Base-by-base conservation (phyloP, 2,329 filamentous ascomycete species). In the Lasiodiplodia citricola region DNA sequence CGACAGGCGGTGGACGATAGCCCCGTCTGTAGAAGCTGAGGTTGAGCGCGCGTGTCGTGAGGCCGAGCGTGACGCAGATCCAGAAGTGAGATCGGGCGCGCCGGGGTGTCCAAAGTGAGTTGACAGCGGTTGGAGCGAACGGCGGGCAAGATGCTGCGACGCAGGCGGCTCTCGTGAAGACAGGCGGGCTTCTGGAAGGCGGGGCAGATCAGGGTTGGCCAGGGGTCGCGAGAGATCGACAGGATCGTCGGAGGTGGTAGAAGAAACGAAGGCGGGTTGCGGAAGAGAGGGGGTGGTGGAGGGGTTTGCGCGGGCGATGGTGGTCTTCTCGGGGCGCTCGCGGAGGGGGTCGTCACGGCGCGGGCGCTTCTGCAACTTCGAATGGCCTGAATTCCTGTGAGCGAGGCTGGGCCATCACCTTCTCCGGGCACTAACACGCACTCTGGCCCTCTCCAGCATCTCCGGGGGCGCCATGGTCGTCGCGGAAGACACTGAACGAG, bases 401-500 rank as follows among this genome's bases (percentile, higher is more conserved):
- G 63, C 28, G 37, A 66, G 28, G 63, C 35, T 66, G 50, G 4
- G 2, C 25, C 6, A 21, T 28, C 16, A 35, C 7, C 4, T 16
- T 64, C 44, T 47, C 44, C n/a, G 21, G 28, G 10, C 14, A 47
- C 60, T 37, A 47, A 31, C 31, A 64, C 60, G 60, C 60, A 66
- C 50, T 56, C 23, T 66, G 63, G 28, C 23, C 31, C 11, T 52
- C 62, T 38, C 21, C 25, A 16, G 14, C 25, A 16, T 54, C 47
- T 6, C 41, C n/a, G 4, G 35, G 41, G 23, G 37, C 57, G 7
- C 23, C 57, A n/a, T 65, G n/a, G 10, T 28, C 35, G 38, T 66
- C 63, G 18, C 37, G 51, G 52, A 66, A 66, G 25, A 66, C 63
- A 55, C 35, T 55, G 63, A 66, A 66, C n/a, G 63, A 47, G 18